Conservation (phyloP, 2,329 filamentous ascomycete genomes). For the Ophiostoma australiae region DNA sequence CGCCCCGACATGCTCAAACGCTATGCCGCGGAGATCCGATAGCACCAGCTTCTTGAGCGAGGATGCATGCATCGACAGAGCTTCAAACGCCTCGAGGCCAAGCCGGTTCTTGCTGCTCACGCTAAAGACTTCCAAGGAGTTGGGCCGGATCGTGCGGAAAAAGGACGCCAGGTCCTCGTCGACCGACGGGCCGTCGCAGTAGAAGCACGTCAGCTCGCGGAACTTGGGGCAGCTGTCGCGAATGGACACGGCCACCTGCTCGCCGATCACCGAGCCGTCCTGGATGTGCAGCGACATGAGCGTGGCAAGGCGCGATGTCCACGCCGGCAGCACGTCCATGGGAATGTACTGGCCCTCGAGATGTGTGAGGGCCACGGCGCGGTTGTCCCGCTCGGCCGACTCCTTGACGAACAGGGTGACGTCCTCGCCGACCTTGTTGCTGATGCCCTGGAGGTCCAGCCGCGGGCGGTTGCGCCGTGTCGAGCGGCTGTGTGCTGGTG, state of each 20-base stretch:
- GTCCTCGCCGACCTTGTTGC: conserved; percentile 50
- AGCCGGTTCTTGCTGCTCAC: conserved; percentile 53
- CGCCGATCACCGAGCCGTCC: conserved; percentile 55
- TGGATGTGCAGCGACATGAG: conserved; percentile 56
- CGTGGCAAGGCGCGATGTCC: conserved; percentile 55
- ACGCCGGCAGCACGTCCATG: conserved; percentile 49
- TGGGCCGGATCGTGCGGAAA: conserved; percentile 49
- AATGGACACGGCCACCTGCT: conserved; percentile 51
- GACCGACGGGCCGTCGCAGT: conserved; percentile 40
- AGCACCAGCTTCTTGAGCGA: conserved; percentile 37
- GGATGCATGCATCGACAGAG: conserved; percentile 43
- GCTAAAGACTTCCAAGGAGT: conserved; percentile 56
- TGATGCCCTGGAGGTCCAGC: conserved; percentile 37
- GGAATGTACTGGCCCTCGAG: conserved; percentile 51
- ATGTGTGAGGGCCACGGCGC: conserved; percentile 51
- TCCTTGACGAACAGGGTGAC: conserved; percentile 49
- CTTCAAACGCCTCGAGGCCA: conserved; percentile 50
- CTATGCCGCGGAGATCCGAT: conserved; percentile 31
- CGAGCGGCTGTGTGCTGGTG: not conserved
- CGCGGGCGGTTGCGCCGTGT: conserved; percentile 29
- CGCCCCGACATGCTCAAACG: conserved; percentile 32
- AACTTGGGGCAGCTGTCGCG: conserved; percentile 57
- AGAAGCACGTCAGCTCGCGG: conserved; percentile 54
- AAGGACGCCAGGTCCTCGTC: conserved; percentile 57
- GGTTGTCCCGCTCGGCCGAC: conserved; percentile 38